Percentiles rank a stretch among this genome's conserved stretches.
Evolutionary conservation across 257 asterid genomes (phyloP).

Genomic region (Haberlea rhodopensis): DNA sequence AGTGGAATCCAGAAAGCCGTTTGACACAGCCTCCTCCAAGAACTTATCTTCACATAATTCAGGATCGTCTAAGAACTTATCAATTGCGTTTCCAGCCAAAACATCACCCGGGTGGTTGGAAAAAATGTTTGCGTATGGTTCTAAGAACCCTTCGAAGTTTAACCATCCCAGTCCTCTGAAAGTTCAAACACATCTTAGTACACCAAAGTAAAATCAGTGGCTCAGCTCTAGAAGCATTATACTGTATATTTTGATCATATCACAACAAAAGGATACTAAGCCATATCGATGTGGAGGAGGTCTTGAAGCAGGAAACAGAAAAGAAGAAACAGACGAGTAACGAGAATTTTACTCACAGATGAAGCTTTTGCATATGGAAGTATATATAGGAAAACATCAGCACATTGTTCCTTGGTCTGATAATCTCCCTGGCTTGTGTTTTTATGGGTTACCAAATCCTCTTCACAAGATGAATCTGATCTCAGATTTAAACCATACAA

Average conservation of each 20-base stretch:
- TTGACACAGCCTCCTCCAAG: conserved; percentile 78
- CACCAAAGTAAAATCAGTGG: conserved; percentile 22
- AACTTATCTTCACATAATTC: conserved; percentile 84
- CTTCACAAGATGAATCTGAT: conserved; percentile 87
- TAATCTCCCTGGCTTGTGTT: conserved; percentile 94
- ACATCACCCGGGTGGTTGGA: conserved; percentile 85
- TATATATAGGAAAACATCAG: conserved; percentile 55
- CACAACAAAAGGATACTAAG: conserved; percentile 9
- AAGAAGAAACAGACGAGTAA: conserved; percentile 35
- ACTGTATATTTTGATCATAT: conserved; percentile 19
- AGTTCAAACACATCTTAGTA: conserved; percentile 32
- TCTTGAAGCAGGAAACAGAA: conserved; percentile 11
- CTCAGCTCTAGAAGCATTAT: conserved; percentile 5
- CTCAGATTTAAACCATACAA: conserved; percentile 88
- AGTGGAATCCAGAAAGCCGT: conserved; percentile 69
- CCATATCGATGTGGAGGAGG: conserved; percentile 34
- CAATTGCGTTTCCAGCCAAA: conserved; percentile 83
- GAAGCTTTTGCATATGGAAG: conserved; percentile 67
- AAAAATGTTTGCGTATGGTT: conserved; percentile 91
- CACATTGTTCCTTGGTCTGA: conserved; percentile 84
- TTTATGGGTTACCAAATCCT: conserved; percentile 81
- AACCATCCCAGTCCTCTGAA: conserved; percentile 77
- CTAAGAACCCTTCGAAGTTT: conserved; percentile 90
- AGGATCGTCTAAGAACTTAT: conserved; percentile 84
- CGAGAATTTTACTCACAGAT: conserved; percentile 58